Percentiles rank a stretch among this genome's conserved stretches.
Evolutionary conservation across 176 grass and related monocot genomes (phyloP).

Genomic region (Paspalum vaginatum): DNA sequence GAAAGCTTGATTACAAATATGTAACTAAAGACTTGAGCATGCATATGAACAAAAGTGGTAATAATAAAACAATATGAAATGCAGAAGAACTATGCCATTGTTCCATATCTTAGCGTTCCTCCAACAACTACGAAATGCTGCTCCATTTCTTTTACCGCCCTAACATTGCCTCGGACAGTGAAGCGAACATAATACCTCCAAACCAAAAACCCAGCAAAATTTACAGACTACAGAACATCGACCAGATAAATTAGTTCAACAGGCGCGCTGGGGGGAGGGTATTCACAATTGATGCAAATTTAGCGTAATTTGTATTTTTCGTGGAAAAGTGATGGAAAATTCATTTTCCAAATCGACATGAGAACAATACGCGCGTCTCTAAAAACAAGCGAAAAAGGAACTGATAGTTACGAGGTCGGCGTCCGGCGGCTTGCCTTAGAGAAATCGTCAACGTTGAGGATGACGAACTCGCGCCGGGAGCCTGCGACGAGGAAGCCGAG

Average conservation of each 20-base stretch:
- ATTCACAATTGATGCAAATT: not conserved
- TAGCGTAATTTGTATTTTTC: not conserved
- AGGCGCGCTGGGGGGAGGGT: no score
- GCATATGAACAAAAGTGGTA: not conserved
- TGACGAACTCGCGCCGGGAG: constrained; percentile 41
- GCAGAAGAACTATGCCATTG: not conserved
- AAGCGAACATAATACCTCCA: not conserved
- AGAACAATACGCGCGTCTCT: no score
- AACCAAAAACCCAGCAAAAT: not conserved
- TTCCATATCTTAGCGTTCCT: not conserved
- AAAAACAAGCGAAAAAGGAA: not conserved
- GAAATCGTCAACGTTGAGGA: constrained; percentile 42
- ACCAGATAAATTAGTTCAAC: no score
- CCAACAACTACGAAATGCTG: not conserved
- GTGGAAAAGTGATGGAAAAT: not conserved
- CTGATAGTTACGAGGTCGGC: not conserved
- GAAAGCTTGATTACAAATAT: not conserved
- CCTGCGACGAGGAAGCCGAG: constrained; percentile 43
- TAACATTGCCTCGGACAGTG: not conserved
- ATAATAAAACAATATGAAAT: not conserved
- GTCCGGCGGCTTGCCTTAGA: constrained; percentile 22
- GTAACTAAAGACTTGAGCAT: not conserved
- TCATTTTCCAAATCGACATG: not conserved
- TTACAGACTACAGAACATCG: not conserved
- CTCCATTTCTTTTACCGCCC: not conserved